Evolutionary conservation across 1,139 yeast species (phyloP), one percentile per base, ranked within the genome.

Genomic region (Hyphopichia wangnamkhiaoensis): DNA sequence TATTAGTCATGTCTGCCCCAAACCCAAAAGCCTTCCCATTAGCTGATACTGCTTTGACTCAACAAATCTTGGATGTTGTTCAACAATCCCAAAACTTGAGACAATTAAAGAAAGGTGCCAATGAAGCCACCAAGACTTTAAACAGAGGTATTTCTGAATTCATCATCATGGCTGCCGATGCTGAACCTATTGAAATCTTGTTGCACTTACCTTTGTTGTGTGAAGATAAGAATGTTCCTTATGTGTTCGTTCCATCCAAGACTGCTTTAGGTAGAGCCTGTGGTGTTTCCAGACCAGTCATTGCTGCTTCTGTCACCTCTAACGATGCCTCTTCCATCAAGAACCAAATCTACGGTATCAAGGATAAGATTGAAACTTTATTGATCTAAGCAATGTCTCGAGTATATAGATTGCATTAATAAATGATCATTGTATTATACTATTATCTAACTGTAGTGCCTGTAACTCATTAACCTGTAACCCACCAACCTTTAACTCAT

Each of bases 141-240:
- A 93, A 94, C 86, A 89, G 98, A 79, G 98, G 98, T 82, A 93
- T 94, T 63, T 87, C 97, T 58, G 98, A 93, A 76, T 93, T 94
- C 80, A 91, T 94, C 72, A 89, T 94, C 75, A 90, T 94, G 97
- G 98, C 98, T 56, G 99, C 98, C 58, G 98, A 94, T 68, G 89
- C 98, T 58, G 96, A 93, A 72, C 99, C 99, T 59, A 91, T 94
- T 63, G 98, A 94, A 77, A 93, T 94, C 69, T 84, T 94, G 66
- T 83, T 94, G 69, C 98, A 94, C 71, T 80, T 94, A 70, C 99
- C 99, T 39, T 82, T 94, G 60, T 79, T 94, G 61, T 93, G 99
- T 74, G 98, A 93, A 76, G 99, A 93, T 75, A 93, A 93, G 81
- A 93, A 94, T 77, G 98, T 93, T 55, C 97, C 98, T 49, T 93